A percentile compares a stretch with the other conserved stretches of the same genome.
These are phyloP conservation scores for Barnettozyma sucrosica DNA, from an alignment of 805 yeast species.

Conservation along the genomic window DNA sequence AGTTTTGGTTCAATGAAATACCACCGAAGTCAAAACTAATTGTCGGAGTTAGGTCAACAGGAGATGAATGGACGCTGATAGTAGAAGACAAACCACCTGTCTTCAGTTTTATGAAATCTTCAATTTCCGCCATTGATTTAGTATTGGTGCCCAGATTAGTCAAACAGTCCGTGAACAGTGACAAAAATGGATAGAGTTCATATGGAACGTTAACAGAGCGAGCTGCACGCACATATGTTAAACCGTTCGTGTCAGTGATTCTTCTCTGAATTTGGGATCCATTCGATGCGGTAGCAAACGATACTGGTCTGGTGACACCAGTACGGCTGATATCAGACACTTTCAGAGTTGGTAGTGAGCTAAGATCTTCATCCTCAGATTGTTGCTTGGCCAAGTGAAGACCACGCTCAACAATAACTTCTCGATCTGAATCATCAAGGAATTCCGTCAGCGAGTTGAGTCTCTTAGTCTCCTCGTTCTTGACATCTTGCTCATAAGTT, in stretches of 20 bases:
- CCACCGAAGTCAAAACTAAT: conserved; percentile 59
- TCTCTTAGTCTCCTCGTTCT: conserved; percentile 50
- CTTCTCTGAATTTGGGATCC: conserved; percentile 35
- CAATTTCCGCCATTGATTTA: conserved; percentile 72
- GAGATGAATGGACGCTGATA: conserved; percentile 49
- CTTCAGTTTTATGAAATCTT: conserved; percentile 70
- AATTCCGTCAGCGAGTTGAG: conserved; percentile 37
- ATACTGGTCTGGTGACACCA: conserved; percentile 36
- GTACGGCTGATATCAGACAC: conserved; percentile 64
- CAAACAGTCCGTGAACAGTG: conserved; percentile 72
- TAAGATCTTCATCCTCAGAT: conserved; percentile 61
- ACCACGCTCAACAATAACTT: conserved; percentile 56
- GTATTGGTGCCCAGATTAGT: conserved; percentile 79
- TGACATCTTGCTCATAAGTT: conserved; percentile 44
- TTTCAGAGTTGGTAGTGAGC: conserved; percentile 73
- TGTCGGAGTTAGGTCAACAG: conserved; percentile 43
- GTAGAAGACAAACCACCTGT: conserved; percentile 84
- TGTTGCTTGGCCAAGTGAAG: conserved; percentile 55
- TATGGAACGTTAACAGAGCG: conserved; percentile 57
- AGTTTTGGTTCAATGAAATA: conserved; percentile 61
- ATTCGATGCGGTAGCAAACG: conserved; percentile 24
- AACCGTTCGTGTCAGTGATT: conserved; percentile 70
- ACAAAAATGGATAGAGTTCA: conserved; percentile 60
- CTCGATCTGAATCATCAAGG: conserved; percentile 51
- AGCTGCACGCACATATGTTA: conserved; percentile 68